These are phyloP conservation scores for Lentithecium fluviatile DNA, from an alignment of 495 filamentous ascomycete genomes.

Conservation along the genomic window DNA sequence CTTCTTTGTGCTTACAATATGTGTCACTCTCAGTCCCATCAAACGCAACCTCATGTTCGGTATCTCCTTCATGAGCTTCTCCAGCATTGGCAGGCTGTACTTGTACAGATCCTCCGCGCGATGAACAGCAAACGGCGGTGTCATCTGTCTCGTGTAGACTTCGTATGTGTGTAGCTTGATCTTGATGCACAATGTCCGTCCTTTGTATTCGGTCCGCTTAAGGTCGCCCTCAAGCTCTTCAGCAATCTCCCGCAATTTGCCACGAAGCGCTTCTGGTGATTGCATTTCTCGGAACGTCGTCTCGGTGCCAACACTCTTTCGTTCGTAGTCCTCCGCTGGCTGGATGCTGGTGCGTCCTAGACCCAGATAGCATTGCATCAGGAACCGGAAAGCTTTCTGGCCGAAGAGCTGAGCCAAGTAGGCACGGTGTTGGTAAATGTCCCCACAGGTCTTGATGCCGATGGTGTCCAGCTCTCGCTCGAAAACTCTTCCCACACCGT, in stretches of 20 bases:
- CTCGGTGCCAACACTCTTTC: constrained; percentile 93
- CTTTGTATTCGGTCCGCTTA: constrained; percentile 74
- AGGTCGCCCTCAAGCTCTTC: constrained; percentile 90
- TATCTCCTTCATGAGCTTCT: constrained; percentile 82
- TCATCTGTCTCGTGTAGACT: constrained; percentile 77
- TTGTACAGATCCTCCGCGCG: constrained; percentile 80
- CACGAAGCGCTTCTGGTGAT: constrained; percentile 64
- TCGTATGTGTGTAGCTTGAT: constrained; percentile 94
- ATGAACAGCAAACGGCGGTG: constrained; percentile 68
- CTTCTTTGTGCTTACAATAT: constrained; percentile 82
- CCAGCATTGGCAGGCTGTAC: constrained; percentile 77
- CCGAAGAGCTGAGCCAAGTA: constrained; percentile 77
- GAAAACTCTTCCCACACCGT: constrained; percentile 89
- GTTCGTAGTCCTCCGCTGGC: constrained; percentile 84
- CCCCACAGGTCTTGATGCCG: constrained; percentile 84
- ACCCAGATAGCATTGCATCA: constrained; percentile 81
- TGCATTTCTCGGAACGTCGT: constrained; percentile 83
- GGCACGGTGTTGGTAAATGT: constrained; percentile 75
- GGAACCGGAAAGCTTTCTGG: constrained; percentile 84
- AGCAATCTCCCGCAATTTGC: constrained; percentile 74
- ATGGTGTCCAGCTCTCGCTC: constrained; percentile 88
- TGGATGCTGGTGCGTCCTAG: constrained; percentile 84
- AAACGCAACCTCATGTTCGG: constrained; percentile 77
- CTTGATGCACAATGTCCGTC: constrained; percentile 85
- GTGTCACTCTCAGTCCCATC: constrained; percentile 84